Conservation (phyloP, 352 stramenopile species). For the Lagenidium sp. region DNA sequence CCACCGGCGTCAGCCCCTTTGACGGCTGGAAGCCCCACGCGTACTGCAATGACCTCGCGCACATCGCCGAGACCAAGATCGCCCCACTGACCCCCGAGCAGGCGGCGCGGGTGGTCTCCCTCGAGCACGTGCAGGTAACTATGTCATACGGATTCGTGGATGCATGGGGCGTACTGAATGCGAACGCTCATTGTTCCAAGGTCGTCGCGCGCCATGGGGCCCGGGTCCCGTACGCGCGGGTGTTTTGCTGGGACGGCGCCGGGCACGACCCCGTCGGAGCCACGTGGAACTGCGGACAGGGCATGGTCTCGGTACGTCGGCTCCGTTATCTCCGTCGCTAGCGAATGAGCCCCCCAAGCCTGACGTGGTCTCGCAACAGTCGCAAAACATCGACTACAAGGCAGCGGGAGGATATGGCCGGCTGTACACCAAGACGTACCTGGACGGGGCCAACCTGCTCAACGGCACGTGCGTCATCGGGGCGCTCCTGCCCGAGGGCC, state of each 20-base stretch:
- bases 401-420: conserved; percentile 47
- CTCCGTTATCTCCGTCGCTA: too few relatives aligned
- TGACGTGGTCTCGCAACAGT: conserved; percentile 20
- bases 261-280: conserved; percentile 66
- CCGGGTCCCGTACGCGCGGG: conserved; percentile 51
- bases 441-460: conserved; percentile 68
- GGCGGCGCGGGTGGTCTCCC: conserved; percentile 42
- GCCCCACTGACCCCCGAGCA: conserved; percentile 48
- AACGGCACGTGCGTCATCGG: conserved; percentile 66
- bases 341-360: too few relatives aligned
- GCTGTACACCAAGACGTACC: conserved; percentile 74
- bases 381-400: conserved; percentile 56
- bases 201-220: conserved; percentile 72
- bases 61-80: conserved; percentile 52
- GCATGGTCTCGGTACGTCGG: conserved; percentile 54
- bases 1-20: conserved; percentile 28
- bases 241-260: conserved; percentile 73
- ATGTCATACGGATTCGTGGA: neutral
- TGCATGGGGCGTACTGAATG: neutral
- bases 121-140: conserved; percentile 69
- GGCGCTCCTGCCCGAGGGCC: conserved; percentile 58
- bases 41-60: conserved; percentile 70
- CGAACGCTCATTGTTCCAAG: conserved; percentile 5
- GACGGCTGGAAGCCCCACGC: conserved; percentile 71
- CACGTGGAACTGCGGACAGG: conserved; percentile 64